Percentiles rank a stretch among this genome's conserved stretches.
phyloP scores from a whole-genome alignment of 176 grass and related monocot genomes.

The Cocos nucifera region DNA sequence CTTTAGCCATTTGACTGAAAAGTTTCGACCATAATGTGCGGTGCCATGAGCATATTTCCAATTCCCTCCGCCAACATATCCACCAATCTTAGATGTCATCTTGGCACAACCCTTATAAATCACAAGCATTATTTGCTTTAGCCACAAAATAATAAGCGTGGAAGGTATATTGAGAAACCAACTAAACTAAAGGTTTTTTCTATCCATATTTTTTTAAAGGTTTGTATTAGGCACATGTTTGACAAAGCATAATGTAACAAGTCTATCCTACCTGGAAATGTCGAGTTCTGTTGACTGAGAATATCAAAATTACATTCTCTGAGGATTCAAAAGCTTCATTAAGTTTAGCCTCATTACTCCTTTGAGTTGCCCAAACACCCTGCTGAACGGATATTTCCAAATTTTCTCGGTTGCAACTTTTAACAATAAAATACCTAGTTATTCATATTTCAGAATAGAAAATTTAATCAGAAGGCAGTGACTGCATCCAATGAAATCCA shows the following conservation, averaged over 20 bases:
- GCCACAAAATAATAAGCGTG: constrained; percentile 5
- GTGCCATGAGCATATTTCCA: constrained; percentile 99
- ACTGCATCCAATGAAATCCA: constrained; percentile 11
- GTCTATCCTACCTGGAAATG: constrained; percentile 71
- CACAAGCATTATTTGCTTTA: constrained; percentile 9
- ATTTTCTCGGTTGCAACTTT: constrained; percentile 98
- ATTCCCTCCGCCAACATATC: constrained; percentile 89
- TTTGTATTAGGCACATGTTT: too few relatives aligned
- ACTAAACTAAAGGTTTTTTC: too few relatives aligned
- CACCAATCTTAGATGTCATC: constrained; percentile 97
- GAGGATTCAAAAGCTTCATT: constrained; percentile 98
- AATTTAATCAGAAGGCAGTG: constrained; percentile 29
- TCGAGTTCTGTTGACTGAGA: constrained; percentile 92
- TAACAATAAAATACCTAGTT: constrained; percentile 98
- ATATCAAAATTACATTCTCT: constrained; percentile 98
- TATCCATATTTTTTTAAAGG: too few relatives aligned
- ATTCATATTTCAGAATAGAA: constrained; percentile 39
- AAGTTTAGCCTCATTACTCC: constrained; percentile 95
- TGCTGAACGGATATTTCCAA: constrained; percentile 98
- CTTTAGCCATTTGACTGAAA: constrained; percentile 98
- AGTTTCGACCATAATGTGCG: constrained; percentile 90
- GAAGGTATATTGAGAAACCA: too few relatives aligned
- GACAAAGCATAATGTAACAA: too few relatives aligned
- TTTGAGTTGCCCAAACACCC: constrained; percentile 95
- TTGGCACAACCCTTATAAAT: constrained; percentile 85